Conservation (phyloP, 2,329 filamentous ascomycete species). For the Botrytis elliptica region DNA sequence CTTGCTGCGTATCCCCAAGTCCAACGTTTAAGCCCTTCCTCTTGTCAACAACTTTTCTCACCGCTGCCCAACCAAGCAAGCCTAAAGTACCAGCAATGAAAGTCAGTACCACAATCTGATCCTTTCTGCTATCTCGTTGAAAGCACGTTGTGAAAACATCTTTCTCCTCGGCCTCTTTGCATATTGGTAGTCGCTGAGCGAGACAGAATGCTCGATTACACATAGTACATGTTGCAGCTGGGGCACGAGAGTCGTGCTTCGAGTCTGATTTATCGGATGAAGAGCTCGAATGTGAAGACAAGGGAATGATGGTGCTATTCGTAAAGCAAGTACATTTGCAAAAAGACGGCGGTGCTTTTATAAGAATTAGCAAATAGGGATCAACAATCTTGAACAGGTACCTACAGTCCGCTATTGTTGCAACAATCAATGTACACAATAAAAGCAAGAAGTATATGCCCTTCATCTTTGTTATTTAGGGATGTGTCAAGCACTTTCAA, state of each 20-base stretch:
- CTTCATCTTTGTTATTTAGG: constrained; percentile 7
- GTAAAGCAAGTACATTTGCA: constrained; percentile 71
- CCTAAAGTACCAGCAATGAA: constrained; percentile 60
- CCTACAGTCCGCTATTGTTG: constrained; percentile 35
- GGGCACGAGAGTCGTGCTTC: constrained; percentile 36
- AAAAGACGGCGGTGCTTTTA: constrained; percentile 58
- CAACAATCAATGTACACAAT: constrained; percentile 30
- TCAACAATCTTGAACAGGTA: background rate
- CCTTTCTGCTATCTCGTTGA: constrained; percentile 65
- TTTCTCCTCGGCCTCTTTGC: constrained; percentile 59
- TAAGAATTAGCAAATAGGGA: constrained; percentile 28
- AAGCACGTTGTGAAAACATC: constrained; percentile 64
- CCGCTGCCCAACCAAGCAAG: constrained; percentile 59
- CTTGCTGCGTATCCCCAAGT: constrained; percentile 29
- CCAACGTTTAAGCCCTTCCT: constrained; percentile 37
- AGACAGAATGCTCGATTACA: constrained; percentile 67
- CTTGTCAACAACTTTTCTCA: constrained; percentile 49
- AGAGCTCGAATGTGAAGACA: constrained; percentile 42
- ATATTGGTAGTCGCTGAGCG: constrained; percentile 58
- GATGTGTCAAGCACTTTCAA: constrained; percentile 1
- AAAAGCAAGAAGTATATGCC: constrained; percentile 11
- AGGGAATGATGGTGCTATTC: constrained; percentile 65
- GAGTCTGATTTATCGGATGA: constrained; percentile 26
- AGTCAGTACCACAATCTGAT: constrained; percentile 64
- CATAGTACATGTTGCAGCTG: constrained; percentile 53